Conservation (phyloP, 345 rosid genomes). For the Gossypium bickii region DNA sequence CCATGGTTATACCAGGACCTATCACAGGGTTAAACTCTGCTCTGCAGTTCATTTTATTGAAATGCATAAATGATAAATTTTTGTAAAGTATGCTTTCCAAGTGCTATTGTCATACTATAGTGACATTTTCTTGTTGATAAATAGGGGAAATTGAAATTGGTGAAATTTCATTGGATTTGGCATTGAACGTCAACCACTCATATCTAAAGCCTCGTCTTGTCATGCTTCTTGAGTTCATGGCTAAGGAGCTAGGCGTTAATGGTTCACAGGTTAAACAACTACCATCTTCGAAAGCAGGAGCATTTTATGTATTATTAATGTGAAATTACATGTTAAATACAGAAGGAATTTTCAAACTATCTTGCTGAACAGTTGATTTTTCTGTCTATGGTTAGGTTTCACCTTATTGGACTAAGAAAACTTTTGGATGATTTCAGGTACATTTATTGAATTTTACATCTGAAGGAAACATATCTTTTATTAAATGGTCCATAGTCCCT, state of each 20-base stretch:
- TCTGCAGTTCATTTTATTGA: not conserved
- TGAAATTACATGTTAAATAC: not conserved
- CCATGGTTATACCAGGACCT: constrained; percentile 3
- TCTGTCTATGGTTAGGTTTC: constrained; percentile 5
- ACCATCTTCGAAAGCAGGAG: constrained; percentile 11
- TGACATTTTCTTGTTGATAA: constrained; percentile 17
- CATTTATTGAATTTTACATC: constrained; percentile 46
- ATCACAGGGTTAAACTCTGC: not conserved
- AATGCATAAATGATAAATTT: not conserved
- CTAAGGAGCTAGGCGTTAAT: constrained; percentile 51
- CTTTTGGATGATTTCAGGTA: constrained; percentile 49
- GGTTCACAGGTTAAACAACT: constrained; percentile 53
- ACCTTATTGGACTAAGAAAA: not conserved
- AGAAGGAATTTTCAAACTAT: not conserved
- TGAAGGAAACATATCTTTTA: constrained; percentile 51
- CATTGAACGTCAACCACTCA: constrained; percentile 40
- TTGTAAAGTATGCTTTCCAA: not conserved
- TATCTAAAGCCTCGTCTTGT: constrained; percentile 49
- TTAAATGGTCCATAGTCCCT: constrained; percentile 59
- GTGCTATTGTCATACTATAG: not conserved
- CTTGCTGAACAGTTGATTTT: not conserved
- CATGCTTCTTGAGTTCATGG: constrained; percentile 43
- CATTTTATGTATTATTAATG: not conserved
- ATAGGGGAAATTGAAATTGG: constrained; percentile 50
- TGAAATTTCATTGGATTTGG: constrained; percentile 57